Percentiles rank a stretch among this genome's conserved stretches.
Evolutionary conservation across 1,139 yeast genomes (phyloP).

Genomic region (Suhomyces bolitotheri): DNA sequence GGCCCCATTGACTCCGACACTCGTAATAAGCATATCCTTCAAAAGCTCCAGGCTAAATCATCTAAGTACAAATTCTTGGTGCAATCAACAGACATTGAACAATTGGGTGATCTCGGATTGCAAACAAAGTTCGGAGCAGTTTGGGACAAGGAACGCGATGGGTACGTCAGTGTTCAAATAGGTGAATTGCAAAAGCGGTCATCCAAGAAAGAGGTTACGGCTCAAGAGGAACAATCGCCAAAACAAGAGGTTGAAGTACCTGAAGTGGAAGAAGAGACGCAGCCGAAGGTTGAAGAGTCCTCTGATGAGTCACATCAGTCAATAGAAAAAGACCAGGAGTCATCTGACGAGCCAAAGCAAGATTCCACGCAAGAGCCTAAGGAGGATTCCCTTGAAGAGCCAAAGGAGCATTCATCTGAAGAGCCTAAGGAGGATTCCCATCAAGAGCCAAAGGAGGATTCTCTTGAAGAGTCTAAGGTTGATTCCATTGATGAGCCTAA

Average conservation of each 20-base stretch:
- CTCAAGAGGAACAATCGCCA: too few species aligned
- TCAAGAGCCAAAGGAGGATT: not conserved
- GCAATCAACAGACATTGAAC: constrained; percentile 26
- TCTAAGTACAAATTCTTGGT: constrained; percentile 41
- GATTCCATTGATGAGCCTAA: not conserved
- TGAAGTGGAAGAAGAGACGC: not conserved
- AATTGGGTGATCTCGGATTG: constrained; percentile 19
- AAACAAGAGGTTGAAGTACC: too few species aligned
- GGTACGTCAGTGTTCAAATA: constrained; percentile 29
- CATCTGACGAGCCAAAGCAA: not conserved
- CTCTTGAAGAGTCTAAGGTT: not conserved
- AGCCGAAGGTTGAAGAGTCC: not conserved
- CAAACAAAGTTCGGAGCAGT: constrained; percentile 35
- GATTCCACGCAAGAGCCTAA: not conserved
- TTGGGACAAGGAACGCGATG: constrained; percentile 44
- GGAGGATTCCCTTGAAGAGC: not conserved
- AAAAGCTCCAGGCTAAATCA: constrained; percentile 28
- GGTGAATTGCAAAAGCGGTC: constrained; percentile 3
- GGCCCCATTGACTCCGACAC: constrained; percentile 3
- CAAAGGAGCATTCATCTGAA: not conserved
- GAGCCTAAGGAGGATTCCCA: not conserved
- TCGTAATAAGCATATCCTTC: constrained; percentile 17
- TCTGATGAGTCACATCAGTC: constrained; percentile 1
- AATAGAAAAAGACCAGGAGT: too few species aligned
- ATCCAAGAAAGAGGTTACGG: not conserved